phyloP scores from a whole-genome alignment of 345 rosid species.

The Schrenkiella parvula region DNA sequence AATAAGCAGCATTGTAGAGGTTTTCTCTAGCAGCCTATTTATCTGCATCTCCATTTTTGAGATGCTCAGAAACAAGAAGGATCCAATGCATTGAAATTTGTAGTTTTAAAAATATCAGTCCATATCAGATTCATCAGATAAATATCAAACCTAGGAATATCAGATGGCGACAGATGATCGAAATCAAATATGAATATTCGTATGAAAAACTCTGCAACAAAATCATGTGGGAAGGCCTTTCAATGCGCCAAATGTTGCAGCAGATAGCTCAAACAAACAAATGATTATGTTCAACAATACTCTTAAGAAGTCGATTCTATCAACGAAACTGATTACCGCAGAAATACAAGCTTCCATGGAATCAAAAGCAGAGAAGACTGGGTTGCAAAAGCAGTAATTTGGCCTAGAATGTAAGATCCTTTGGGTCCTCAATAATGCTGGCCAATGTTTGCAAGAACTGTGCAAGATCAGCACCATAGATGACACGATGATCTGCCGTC shows the following conservation, averaged over 20 bases:
- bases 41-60: constrained; percentile 10
- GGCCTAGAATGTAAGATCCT: constrained; percentile 71
- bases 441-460: constrained; percentile 89
- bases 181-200: not conserved
- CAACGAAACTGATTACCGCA: constrained; percentile 23
- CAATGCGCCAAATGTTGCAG: constrained; percentile 7
- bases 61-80: not conserved
- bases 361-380: constrained; percentile 21
- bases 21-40: not conserved
- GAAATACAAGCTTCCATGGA: constrained; percentile 34
- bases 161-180: not conserved
- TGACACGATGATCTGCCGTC: constrained; percentile 91
- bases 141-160: not conserved
- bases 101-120: not conserved
- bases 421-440: constrained; percentile 78
- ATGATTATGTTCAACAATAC: constrained; percentile 23
- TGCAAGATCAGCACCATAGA: constrained; percentile 94
- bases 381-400: not conserved
- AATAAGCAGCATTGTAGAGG: not conserved
- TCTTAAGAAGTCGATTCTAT: constrained; percentile 19
- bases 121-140: not conserved
- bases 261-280: constrained; percentile 10
- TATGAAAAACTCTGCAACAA: not conserved
- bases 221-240: constrained; percentile 7
- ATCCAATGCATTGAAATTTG: constrained; percentile 3